Base-by-base conservation (phyloP, 2,329 filamentous ascomycete species). In the Apiospora pterosperma region DNA sequence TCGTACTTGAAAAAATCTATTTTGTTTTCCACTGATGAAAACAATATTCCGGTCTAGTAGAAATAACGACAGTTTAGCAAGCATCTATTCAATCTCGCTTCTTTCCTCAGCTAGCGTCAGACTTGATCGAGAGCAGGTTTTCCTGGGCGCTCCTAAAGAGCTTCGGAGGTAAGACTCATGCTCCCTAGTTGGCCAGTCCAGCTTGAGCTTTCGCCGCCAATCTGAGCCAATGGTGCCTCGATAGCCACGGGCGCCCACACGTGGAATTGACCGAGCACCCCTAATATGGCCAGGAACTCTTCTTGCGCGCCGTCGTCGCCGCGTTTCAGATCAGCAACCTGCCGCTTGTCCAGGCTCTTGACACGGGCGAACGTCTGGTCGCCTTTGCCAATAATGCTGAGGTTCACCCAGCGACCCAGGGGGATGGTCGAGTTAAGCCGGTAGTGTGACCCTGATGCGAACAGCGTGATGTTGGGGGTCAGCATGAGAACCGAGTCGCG, bases 201-300 rank as follows among this genome's bases (percentile, higher is more conserved):
- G 0, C 73, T 73, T 3, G 69, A 66, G 0, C 60, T 69, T 14
- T 62, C 66, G 3, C 79, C 80, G 2, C 78, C 79, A 6, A 83
- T 62, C n/a, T 67, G 67, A 16, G 72, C 64, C 36, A 83, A 64
- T 3, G 81, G 81, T 10, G 81, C 82, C 70, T 82, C 81, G 63
- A 84, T 74, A 0, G 79, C 80, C 23, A 83, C 78, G 4, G 75
- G 72, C 5, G 74, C 76, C 80, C 79, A 82, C 19, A 78, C 77
- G 42, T 80, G 76, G 7, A 71, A 72, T 48, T 71, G 70, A 0
- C 80, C 80, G 62, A 81, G 79, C 62, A 82, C 74, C 0, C 80
- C 80, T 64, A 83, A 75, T 5, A 76, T 69, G 0, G 79, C 77
- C n/a, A 75, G 64, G 60, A 83, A 82, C 69, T 82, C 77, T 66